phyloP scores from a whole-genome alignment of 129 eudicot genomes.

The Solidago caesia region DNA sequence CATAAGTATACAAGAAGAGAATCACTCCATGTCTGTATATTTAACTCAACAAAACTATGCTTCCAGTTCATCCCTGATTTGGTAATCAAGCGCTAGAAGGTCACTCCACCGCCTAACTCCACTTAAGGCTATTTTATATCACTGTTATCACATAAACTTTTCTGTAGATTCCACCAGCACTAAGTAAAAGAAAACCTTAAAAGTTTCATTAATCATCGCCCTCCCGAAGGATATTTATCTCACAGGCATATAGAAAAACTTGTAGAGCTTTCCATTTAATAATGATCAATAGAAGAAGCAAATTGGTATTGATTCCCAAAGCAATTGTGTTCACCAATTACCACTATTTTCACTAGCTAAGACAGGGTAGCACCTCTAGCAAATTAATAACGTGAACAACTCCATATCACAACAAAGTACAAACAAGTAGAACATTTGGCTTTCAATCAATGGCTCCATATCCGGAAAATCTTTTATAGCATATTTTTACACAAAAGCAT shows the following conservation, averaged over 20 bases:
- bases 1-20: background rate
- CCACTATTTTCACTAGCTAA: background rate
- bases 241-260: background rate
- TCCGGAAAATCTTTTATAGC: background rate
- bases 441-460: background rate
- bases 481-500: background rate
- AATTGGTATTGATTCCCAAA: slow-evolving; percentile 3
- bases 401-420: slow-evolving; percentile 15
- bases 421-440: background rate
- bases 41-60: background rate
- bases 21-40: background rate
- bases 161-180: slow-evolving; percentile 9
- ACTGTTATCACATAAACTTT: background rate
- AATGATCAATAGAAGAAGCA: slow-evolving; percentile 2
- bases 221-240: slow-evolving; percentile 11
- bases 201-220: background rate
- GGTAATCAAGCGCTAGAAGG: background rate
- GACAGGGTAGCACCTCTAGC: too few species aligned
- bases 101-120: slow-evolving; percentile 2
- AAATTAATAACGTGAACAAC: slow-evolving; percentile 1
- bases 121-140: background rate
- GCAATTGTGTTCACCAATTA: slow-evolving; percentile 18
- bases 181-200: background rate
- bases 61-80: slow-evolving; percentile 5
- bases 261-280: slow-evolving; percentile 4